These are phyloP conservation scores for Edaphochlamys debaryana DNA, from an alignment of 139 green algal species.

Conservation along the genomic window DNA sequence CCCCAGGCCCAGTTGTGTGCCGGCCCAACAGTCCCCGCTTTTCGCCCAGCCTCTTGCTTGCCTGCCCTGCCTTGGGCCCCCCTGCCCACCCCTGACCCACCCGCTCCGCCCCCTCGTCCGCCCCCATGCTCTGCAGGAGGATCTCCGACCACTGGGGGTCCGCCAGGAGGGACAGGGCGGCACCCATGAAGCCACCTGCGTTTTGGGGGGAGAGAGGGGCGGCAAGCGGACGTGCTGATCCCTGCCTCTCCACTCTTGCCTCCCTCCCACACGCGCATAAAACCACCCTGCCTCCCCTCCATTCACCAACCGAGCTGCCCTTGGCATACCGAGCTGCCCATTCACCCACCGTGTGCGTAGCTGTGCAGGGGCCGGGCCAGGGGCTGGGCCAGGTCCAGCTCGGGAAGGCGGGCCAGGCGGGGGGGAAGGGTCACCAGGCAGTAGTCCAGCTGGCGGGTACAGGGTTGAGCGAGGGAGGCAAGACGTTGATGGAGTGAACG, in stretches of 20 bases:
- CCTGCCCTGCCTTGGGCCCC: neutral
- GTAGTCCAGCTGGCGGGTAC: neutral
- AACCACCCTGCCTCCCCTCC: too few relatives aligned
- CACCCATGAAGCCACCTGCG: slow-evolving; percentile 3
- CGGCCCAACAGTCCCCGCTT: neutral
- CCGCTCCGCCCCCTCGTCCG: neutral
- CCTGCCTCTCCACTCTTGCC: neutral
- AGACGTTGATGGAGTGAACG: neutral
- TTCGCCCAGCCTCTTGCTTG: too few relatives aligned
- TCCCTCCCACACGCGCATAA: neutral
- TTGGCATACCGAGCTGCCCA: too few relatives aligned
- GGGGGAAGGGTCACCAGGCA: neutral
- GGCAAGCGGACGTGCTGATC: neutral
- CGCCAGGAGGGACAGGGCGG: slow-evolving; percentile 40
- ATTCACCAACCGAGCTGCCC: too few relatives aligned
- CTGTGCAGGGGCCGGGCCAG: slow-evolving; percentile 41
- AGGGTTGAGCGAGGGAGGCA: neutral
- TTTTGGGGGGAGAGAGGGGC: neutral
- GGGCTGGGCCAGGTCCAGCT: slow-evolving; percentile 17
- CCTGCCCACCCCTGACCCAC: neutral
- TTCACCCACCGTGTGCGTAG: slow-evolving; percentile 52
- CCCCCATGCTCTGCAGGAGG: slow-evolving; percentile 29
- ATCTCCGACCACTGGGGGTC: slow-evolving; percentile 45
- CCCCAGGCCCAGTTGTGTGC: neutral
- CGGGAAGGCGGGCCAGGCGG: neutral